Conservation (phyloP, 192 early-diverging fungal species). For the Coemansia sp. region DNA sequence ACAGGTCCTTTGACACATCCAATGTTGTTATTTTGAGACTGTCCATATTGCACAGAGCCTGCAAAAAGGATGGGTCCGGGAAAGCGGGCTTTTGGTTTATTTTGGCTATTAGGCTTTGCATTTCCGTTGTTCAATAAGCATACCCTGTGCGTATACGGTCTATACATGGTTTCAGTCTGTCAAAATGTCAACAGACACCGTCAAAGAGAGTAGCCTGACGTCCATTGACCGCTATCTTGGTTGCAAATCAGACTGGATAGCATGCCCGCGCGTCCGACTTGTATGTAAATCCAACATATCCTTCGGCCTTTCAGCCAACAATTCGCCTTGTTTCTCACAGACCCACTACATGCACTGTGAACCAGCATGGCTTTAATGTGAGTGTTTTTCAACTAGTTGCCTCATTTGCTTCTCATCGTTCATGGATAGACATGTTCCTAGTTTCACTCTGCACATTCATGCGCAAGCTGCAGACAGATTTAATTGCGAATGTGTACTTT, state of each 20-base stretch:
- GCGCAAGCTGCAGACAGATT: background rate
- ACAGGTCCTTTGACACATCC: background rate
- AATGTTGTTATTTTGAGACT: background rate
- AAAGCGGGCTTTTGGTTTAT: background rate
- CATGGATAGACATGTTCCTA: conserved; percentile 4
- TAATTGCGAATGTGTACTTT: conserved; percentile 3
- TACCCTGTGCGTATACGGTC: background rate
- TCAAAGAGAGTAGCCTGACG: background rate
- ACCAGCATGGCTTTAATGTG: background rate
- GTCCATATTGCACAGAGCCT: background rate
- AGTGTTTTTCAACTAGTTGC: background rate
- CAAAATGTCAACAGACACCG: background rate
- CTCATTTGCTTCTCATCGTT: background rate
- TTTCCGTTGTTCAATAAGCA: background rate
- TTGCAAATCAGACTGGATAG: background rate
- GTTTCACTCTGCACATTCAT: background rate
- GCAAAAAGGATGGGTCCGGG: background rate
- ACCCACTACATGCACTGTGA: background rate
- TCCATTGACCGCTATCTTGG: background rate
- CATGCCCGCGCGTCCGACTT: background rate
- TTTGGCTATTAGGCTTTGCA: background rate
- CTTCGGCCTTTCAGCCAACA: background rate
- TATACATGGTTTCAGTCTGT: background rate
- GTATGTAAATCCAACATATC: background rate
- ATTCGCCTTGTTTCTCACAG: background rate